A percentile compares a stretch with the other conserved stretches of the same genome.
phyloP scores from a whole-genome alignment of 805 yeast genomes.

The Lachancea cidri region DNA sequence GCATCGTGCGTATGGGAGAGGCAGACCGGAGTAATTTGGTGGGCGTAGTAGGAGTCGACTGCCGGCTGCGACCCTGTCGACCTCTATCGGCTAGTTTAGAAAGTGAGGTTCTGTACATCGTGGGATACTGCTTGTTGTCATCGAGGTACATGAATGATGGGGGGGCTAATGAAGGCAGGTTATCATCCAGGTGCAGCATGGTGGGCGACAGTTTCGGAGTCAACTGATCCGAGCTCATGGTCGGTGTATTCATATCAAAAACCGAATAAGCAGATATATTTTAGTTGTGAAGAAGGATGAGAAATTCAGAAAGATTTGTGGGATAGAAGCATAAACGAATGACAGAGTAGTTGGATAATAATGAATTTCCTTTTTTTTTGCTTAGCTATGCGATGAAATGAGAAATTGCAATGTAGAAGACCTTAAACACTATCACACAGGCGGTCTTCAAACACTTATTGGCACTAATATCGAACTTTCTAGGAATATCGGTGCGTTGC shows the following conservation, averaged over 20 bases:
- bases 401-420: neutral
- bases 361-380: neutral
- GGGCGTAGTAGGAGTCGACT: constrained; percentile 13
- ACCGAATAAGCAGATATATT: neutral
- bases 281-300: neutral
- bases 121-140: constrained; percentile 13
- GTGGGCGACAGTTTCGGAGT: constrained; percentile 29
- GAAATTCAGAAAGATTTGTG: neutral
- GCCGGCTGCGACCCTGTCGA: constrained; percentile 7
- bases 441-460: neutral
- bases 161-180: constrained; percentile 16
- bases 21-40: constrained; percentile 21
- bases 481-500: neutral
- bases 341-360: constrained; percentile 6
- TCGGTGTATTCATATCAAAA: constrained; percentile 23
- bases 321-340: constrained; percentile 2
- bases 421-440: neutral
- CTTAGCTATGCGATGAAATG: neutral
- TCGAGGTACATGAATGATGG: constrained; percentile 30
- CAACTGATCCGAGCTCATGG: constrained; percentile 23
- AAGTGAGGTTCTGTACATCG: constrained; percentile 29
- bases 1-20: constrained; percentile 26
- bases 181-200: constrained; percentile 26
- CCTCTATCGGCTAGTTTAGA: constrained; percentile 26
- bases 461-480: neutral